phyloP scores from a whole-genome alignment of 2,329 filamentous ascomycete genomes.

The Fusarium pseudocircinatum region DNA sequence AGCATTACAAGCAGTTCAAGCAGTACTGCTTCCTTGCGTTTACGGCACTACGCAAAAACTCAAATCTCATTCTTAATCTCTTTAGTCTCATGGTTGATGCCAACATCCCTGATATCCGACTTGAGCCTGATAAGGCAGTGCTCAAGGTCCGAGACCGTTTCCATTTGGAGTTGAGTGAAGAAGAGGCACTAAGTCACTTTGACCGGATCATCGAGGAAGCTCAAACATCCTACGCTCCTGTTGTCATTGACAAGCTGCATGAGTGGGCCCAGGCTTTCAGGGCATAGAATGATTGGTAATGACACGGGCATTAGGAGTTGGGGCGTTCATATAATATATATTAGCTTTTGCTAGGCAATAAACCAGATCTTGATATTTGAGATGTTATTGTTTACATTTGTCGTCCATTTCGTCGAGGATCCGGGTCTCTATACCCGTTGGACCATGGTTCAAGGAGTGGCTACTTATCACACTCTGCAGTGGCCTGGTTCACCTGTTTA shows the following conservation, averaged over 20 bases:
- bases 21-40: constrained; percentile 97
- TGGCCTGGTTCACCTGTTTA: not conserved
- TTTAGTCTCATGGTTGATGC: constrained; percentile 98
- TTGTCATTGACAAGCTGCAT: constrained; percentile 94
- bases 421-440: not conserved
- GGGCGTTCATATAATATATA: not conserved
- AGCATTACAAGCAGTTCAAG: constrained; percentile 89
- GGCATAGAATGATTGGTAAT: constrained; percentile 57
- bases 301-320: not conserved
- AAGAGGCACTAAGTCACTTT: constrained; percentile 89
- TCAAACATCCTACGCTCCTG: constrained; percentile 87
- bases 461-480: not conserved
- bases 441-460: not conserved
- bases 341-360: not conserved
- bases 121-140: constrained; percentile 93
- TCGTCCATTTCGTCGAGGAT: not conserved
- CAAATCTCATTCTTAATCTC: constrained; percentile 90
- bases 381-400: not conserved
- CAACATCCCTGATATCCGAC: constrained; percentile 93
- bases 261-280: constrained; percentile 92
- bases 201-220: constrained; percentile 92
- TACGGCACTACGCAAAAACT: constrained; percentile 87
- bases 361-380: not conserved
- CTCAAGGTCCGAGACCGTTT: constrained; percentile 95
- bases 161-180: constrained; percentile 88